Evolutionary conservation across 192 early-diverging fungal species (phyloP), one percentile per base, ranked within the genome.

Genomic region (Podochytrium sp.): DNA sequence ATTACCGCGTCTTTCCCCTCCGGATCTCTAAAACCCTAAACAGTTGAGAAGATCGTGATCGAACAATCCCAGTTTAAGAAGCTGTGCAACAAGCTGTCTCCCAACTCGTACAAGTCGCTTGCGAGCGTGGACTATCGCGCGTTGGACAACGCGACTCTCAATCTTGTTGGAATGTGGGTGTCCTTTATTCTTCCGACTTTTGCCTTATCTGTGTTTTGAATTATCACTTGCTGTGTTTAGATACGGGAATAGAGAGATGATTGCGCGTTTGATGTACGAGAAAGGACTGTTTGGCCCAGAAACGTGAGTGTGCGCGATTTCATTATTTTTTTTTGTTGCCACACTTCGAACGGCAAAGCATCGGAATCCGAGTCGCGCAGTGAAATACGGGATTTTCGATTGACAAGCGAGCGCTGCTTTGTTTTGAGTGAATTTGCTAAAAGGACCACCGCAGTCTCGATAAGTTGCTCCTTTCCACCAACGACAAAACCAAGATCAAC

Each of bases 1-100:
- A n/a, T n/a, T n/a, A n/a, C n/a, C n/a, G n/a, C n/a, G n/a, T n/a
- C n/a, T n/a, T n/a, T n/a, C n/a, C n/a, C n/a, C n/a, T n/a, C n/a
- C n/a, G n/a, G n/a, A n/a, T n/a, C n/a, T n/a, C n/a, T n/a, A n/a
- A n/a, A n/a, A n/a, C n/a, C 20, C 7, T 47, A 47, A 47, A 47
- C 1, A 67, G 65, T 67, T 51, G 65, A 67, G 10, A 67, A 67
- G 47, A 50, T 67, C 20, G 35, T 67, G 16, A 42, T 67, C 25
- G 35, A 12, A 1, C 65, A 67, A 33, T 7, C 1, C 12, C 23
- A 52, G 18, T 12, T 67, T 20, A 16, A 67, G 32, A 51, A 25
- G 32, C 65, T 67, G 12, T 67, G 65, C 33, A 67, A 67, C 65
- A n/a, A 67, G 18, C 42, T 67, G 27, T 10, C 32, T 20, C 65